Conservation (phyloP, 768 basidiomycete genomes). For the Chalciporus pseudorubinellus region DNA sequence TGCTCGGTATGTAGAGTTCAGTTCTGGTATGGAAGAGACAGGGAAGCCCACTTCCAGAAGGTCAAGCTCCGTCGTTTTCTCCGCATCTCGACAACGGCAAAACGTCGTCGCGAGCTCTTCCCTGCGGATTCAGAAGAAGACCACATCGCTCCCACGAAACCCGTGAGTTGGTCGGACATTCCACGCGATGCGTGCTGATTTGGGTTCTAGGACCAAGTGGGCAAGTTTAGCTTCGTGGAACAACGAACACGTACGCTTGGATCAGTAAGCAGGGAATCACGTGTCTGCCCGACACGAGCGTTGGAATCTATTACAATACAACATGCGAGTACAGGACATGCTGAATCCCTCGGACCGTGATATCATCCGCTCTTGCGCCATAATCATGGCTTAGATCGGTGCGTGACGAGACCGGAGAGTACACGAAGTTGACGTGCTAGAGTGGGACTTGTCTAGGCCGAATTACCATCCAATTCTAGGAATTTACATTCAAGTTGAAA, state of each 20-base stretch:
- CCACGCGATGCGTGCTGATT: no score
- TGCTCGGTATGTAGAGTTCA: background rate
- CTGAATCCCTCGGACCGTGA: no score
- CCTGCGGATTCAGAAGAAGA: background rate
- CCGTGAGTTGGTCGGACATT: background rate
- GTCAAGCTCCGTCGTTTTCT: background rate
- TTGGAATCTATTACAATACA: no score
- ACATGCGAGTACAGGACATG: no score
- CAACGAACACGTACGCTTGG: background rate
- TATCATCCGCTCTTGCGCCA: no score
- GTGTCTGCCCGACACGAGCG: no score
- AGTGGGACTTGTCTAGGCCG: no score
- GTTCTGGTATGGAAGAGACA: background rate
- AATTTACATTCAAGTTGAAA: constrained; percentile 14
- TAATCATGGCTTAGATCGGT: background rate
- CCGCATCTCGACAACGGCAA: background rate
- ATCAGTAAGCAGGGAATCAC: no score
- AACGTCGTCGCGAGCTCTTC: background rate
- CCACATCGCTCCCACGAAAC: background rate
- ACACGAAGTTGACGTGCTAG: no score
- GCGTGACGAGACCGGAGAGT: background rate
- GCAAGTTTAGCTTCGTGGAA: no score
- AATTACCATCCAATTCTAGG: constrained; percentile 22
- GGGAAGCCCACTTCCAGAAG: background rate
- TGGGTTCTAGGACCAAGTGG: no score